A percentile compares a stretch with the other conserved stretches of the same genome.
These are phyloP conservation scores for Candolleomyces eurysporus DNA, from an alignment of 768 basidiomycete genomes.

Conservation along the genomic window DNA sequence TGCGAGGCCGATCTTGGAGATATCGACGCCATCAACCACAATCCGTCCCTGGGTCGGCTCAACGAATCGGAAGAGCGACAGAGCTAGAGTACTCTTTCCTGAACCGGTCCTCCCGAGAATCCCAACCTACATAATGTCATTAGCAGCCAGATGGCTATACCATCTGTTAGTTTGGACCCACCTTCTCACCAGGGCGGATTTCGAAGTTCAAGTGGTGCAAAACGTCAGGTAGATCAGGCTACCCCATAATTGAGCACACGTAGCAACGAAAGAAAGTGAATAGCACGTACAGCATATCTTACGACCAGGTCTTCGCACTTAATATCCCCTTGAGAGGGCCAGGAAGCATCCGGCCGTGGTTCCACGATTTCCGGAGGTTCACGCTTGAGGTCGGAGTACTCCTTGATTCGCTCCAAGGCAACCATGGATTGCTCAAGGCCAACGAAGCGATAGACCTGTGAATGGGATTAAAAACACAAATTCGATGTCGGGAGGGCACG, in stretches of 20 bases:
- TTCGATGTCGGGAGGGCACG: background rate
- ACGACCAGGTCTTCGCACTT: constrained; percentile 74
- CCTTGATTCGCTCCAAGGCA: constrained; percentile 86
- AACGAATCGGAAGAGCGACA: constrained; percentile 86
- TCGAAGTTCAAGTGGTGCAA: constrained; percentile 77
- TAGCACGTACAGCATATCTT: constrained; percentile 66
- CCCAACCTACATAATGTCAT: constrained; percentile 45
- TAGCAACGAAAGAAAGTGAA: constrained; percentile 16
- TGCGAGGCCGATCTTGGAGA: constrained; percentile 74
- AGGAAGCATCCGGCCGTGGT: constrained; percentile 74
- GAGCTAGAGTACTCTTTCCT: constrained; percentile 79
- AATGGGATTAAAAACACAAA: background rate
- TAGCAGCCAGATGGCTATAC: constrained; percentile 29
- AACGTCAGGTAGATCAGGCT: constrained; percentile 87
- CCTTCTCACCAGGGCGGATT: constrained; percentile 74
- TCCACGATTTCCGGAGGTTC: constrained; percentile 87
- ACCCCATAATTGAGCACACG: background rate
- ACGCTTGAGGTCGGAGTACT: constrained; percentile 75
- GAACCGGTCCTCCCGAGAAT: constrained; percentile 72
- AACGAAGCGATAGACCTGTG: constrained; percentile 73
- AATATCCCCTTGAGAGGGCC: constrained; percentile 74
- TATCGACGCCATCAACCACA: constrained; percentile 75
- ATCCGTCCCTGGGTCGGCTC: constrained; percentile 79
- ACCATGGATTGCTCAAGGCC: constrained; percentile 92
- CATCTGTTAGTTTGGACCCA: constrained; percentile 22